These are phyloP conservation scores for Mycosphaerella sp. DNA, from an alignment of 2,329 filamentous ascomycete species.

Conservation along the genomic window DNA sequence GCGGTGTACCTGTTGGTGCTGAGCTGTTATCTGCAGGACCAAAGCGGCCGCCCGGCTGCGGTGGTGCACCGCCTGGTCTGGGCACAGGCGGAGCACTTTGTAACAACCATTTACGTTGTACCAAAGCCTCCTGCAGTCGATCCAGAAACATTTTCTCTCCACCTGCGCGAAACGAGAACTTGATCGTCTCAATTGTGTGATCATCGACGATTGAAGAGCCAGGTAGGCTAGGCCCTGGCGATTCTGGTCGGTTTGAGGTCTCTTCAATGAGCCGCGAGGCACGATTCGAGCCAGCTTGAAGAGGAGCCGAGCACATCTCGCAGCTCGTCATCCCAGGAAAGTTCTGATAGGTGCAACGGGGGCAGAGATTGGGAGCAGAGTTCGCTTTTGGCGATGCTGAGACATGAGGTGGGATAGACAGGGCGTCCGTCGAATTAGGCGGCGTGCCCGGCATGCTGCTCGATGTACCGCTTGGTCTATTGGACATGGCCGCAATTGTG, in stretches of 20 bases:
- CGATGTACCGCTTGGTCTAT: slow-evolving; percentile 37
- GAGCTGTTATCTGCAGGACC: slow-evolving; percentile 35
- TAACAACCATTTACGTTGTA: slow-evolving; percentile 92
- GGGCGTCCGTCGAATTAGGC: slow-evolving; percentile 6
- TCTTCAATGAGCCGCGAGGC: slow-evolving; percentile 34
- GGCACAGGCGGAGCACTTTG: slow-evolving; percentile 85
- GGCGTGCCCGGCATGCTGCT: neutral
- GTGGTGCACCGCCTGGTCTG: slow-evolving; percentile 42
- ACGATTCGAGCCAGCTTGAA: slow-evolving; percentile 46
- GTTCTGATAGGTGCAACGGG: slow-evolving; percentile 88
- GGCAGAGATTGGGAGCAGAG: slow-evolving; percentile 48
- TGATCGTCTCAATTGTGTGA: slow-evolving; percentile 68
- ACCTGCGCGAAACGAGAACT: slow-evolving; percentile 82
- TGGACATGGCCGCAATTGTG: slow-evolving; percentile 67
- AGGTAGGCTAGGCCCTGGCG: slow-evolving; percentile 64
- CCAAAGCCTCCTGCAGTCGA: slow-evolving; percentile 75
- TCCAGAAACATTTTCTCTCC: slow-evolving; percentile 90
- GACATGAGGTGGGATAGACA: neutral
- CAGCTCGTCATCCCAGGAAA: slow-evolving; percentile 79
- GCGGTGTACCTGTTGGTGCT: slow-evolving; percentile 25
- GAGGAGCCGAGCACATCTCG: slow-evolving; percentile 80
- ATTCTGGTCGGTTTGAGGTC: slow-evolving; percentile 53
- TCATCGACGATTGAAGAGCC: slow-evolving; percentile 41
- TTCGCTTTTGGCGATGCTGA: neutral
- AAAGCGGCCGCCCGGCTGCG: slow-evolving; percentile 38